Evolutionary conservation across 1,284 basidiomycete species (phyloP), one percentile per base, ranked within the genome.

Genomic region (Entoloma clypeatum): DNA sequence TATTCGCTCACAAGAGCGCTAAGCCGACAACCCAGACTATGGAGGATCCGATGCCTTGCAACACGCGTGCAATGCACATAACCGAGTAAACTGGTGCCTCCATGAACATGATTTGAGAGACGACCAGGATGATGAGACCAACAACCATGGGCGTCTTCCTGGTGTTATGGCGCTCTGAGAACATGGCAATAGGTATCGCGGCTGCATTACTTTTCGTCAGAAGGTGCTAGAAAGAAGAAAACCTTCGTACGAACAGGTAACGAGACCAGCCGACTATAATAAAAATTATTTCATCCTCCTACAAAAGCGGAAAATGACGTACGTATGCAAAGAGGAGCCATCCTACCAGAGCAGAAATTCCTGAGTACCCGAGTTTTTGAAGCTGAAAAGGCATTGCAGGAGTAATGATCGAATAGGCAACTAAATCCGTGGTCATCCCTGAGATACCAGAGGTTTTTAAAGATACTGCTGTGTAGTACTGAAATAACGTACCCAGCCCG

Each of bases 341-440:
- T 24, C 82, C 81, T 0, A 76, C 72, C n/a, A 77, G 67, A 3
- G 68, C 68, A 13, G 81, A 83, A 7, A 82, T 69, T 7, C 63
- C 52, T 1, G 52, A 53, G 49, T 81, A 81, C 0, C 71, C 67
- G 24, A 85, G 67, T 7, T 49, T 53, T 51, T 84, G 72, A 5
- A 87, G 69, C 31, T 79, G 79, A 56, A 86, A 91, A 0, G 87
- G 87, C 43, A 90, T 67, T 31, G 90, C 79, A 2, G 87, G 86
- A 18, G 85, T 77, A 35, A 86, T 75, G 33, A 82, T 69, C 2
- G 82, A 80, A 52, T 86, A 87, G 1, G 81, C 72, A 11, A 85
- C 62, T 1, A 82, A 54, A 56, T 86, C 83, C 0, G 74, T 75
- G 2, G 73, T 68, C 25, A 86, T 69, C 0, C 81, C 84, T 85